These are phyloP conservation scores for Clarireedia sp. DNA, from an alignment of 2,329 filamentous ascomycete species.

Conservation along the genomic window DNA sequence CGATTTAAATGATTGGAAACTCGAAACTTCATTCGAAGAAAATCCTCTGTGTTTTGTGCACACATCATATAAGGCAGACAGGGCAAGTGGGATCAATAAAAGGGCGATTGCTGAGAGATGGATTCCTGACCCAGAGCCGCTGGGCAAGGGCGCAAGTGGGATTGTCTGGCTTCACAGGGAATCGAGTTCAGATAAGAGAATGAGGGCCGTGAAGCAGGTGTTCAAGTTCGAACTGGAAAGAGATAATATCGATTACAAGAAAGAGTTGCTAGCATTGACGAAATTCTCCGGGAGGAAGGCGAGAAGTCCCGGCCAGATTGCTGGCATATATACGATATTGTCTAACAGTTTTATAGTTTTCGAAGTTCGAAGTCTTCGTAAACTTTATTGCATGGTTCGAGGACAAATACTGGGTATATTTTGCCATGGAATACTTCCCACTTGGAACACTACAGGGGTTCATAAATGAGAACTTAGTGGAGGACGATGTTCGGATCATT, in stretches of 20 bases:
- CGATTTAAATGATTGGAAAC: background rate
- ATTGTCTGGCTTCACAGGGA: background rate
- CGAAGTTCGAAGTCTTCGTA: too few species aligned
- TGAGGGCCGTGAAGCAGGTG: background rate
- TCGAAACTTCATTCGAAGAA: background rate
- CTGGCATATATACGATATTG: too few species aligned
- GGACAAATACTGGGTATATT: background rate
- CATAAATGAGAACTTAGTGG: background rate
- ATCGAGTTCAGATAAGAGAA: too few species aligned
- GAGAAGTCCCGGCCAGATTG: too few species aligned
- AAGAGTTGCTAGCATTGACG: too few species aligned
- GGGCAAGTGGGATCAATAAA: background rate
- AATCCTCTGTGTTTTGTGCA: background rate
- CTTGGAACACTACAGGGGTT: conserved; percentile 9
- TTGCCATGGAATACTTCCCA: background rate
- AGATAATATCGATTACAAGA: too few species aligned
- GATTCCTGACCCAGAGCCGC: background rate
- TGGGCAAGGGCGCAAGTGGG: background rate
- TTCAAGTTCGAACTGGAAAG: too few species aligned
- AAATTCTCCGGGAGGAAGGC: too few species aligned
- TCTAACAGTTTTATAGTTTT: too few species aligned
- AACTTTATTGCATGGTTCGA: background rate
- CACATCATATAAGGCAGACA: background rate
- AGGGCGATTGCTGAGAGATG: background rate
- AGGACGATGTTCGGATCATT: background rate